These are phyloP conservation scores for Suhomyces guaymorum DNA, from an alignment of 1,139 yeast genomes.

Conservation along the genomic window DNA sequence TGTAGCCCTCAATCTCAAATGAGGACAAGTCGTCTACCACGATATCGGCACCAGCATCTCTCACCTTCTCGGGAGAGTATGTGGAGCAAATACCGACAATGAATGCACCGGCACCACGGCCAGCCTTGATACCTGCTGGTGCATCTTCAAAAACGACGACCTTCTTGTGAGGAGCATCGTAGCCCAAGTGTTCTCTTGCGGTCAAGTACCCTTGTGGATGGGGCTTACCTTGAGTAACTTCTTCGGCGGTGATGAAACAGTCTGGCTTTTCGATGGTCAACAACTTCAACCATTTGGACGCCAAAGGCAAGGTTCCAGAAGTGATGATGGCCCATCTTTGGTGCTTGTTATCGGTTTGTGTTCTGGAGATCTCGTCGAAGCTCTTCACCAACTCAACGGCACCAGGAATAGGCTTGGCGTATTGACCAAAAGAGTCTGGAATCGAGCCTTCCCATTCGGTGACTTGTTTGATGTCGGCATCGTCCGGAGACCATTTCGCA, in stretches of 20 bases:
- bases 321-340: constrained; percentile 83
- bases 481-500: constrained; percentile 72
- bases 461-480: constrained; percentile 65
- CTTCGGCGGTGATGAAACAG: constrained; percentile 76
- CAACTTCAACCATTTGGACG: constrained; percentile 74
- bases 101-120: constrained; percentile 80
- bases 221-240: constrained; percentile 76
- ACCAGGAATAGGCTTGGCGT: constrained; percentile 75
- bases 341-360: constrained; percentile 42
- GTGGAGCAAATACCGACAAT: constrained; percentile 84
- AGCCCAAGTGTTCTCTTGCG: constrained; percentile 61
- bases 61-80: constrained; percentile 65
- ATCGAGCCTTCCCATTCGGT: constrained; percentile 70
- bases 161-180: constrained; percentile 44
- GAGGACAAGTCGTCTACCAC: constrained; percentile 70
- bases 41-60: constrained; percentile 75
- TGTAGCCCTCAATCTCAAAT: constrained; percentile 43
- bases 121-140: constrained; percentile 84
- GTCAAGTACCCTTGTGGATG: constrained; percentile 77
- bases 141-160: constrained; percentile 84
- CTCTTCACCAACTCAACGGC: constrained; percentile 62
- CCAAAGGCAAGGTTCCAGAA: constrained; percentile 75
- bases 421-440: constrained; percentile 69
- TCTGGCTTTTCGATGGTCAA: constrained; percentile 64
- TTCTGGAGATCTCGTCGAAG: constrained; percentile 44